Base-by-base conservation (phyloP, 176 grass and related monocot genomes). In the Ananas comosus region DNA sequence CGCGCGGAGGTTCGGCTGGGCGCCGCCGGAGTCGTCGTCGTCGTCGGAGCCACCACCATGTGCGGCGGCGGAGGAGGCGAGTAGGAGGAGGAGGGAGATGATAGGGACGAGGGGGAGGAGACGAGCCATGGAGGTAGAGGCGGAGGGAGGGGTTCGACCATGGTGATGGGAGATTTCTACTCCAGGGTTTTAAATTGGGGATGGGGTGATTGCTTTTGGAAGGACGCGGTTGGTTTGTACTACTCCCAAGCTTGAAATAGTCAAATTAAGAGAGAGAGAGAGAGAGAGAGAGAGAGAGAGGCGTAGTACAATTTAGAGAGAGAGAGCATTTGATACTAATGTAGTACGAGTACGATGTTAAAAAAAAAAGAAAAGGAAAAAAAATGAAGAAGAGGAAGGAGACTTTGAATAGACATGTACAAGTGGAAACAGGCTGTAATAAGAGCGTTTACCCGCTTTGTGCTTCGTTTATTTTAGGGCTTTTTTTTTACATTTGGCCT, bases 1-100 rank as follows among this genome's bases (percentile, higher is more conserved):
- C 63, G 92, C 64, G 11, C 88, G 80, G 53, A 96, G 92, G 73
- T 96, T 70, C 2, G 86, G 79, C 64, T 50, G 51, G 2, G 2
- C 7, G 4, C 24, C 75, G 24, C 14, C 74, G 13, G 66, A 53
- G 72, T 58, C 79, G 9, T 13, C 48, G 18, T 70, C 86, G 2
- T 53, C 72, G 19, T 56, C 69, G 11, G 64, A 65, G 10, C 68
- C 70, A 1, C 71, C 73, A n/a, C 76, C 69, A 71, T 86, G 80
- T 28, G 79, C 83, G 67, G 49, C 68, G 22, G 68, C 72, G 14
- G 74, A 54, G 70, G 51, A 56, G 48, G 79, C 51, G 12, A 69
- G 21, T 2, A 72, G 66, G 28, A 29, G 24, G 52, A 50, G 9
- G 66, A 58, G 11, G 23, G 12, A 27, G 52, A 69, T 33, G 66